Base-by-base conservation (phyloP, 2,329 filamentous ascomycete genomes). In the Colletotrichum kahawae region DNA sequence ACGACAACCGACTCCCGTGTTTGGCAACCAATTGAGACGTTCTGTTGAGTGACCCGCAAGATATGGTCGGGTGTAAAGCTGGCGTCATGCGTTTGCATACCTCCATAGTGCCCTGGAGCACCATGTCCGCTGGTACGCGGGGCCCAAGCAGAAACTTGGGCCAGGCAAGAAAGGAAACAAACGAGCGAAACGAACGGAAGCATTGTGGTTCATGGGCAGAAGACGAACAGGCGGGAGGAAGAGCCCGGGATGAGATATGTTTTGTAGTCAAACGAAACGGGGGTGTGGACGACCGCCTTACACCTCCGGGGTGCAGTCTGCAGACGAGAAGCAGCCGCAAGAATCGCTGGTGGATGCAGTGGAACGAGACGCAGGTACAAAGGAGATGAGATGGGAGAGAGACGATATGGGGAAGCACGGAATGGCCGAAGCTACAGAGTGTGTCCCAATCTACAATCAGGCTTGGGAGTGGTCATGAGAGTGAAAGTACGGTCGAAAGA, bases 1-100 rank as follows among this genome's bases (percentile, higher is more conserved):
- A 91, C 82, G 14, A 90, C 78, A 1, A 87, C 87, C 5, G 84
- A 90, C 67, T 84, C 82, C 27, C 88, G 83, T 4, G 83, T 81
- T 74, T 87, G 80, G 76, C 89, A 90, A 64, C 86, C 86, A 62
- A 89, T 83, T 4, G 82, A 83, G 59, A 88, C 81, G 24, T 85
- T 84, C 74, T 86, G 81, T 29, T 75, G 72, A 4, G 69, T 68
- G 18, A 75, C 13, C 5, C 63, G 43, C 21, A 75, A 21, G 2
- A 75, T 51, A 6, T 73, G 31, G 57, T 75, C 73, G 1, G 73
- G 73, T 3, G 64, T 67, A 29, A 75, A 75, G 63, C 57, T 65
- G 8, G 48, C 64, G 51, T 33, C 73, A 31, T 75, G 73, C 12
- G 21, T 34, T 2, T 75, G 69, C 48, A 34, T 18, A 13, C 73